Evolutionary conservation across 2,329 filamentous ascomycete genomes (phyloP), one percentile per base, ranked within the genome.

Genomic region (Whalleya microplaca): DNA sequence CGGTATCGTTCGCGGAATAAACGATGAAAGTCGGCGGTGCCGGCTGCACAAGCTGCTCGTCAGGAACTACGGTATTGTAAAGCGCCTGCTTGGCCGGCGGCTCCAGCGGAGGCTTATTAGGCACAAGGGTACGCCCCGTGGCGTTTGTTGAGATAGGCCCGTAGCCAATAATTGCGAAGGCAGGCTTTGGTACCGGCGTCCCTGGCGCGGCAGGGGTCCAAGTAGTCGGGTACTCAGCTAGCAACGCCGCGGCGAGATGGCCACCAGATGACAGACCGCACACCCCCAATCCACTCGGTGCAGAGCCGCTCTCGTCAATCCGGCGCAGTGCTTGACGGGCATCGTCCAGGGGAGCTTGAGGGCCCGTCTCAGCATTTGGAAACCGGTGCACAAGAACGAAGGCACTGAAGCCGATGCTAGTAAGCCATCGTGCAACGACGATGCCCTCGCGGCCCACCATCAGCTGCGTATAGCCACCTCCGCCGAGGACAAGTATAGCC

Each of bases 61-160:
- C 64, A 2, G 64, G 64, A 23, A 65, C 46, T 4, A 66, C 61
- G 32, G 45, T 32, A 41, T 66, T 55, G 42, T 65, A 66, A 1
- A 66, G 53, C 18, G 50, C 63, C 54, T 65, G 62, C 51, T 66
- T 66, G 18, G 54, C 64, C n/a, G 62, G 61, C 29, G 64, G 64
- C n/a, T 56, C 56, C 32, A 65, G 53, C 7, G 61, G 46, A 3
- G 64, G 45, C 50, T 66, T 66, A 42, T 61, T 45, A 1, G 58
- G 49, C 9, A 66, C 43, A 37, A 66, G 53, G 14, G 61, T 64
- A 16, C 59, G 57, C 5, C 64, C 61, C 23, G 42, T 48, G 10
- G 64, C 64, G 23, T 66, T 66, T 4, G 64, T 65, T 1, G 62
- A 66, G 18, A 66, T 66, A n/a, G 64, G 64, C 7, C 58, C 64